These are phyloP conservation scores for Aspergillus sp. DNA, from an alignment of 2,329 filamentous ascomycete species.

Conservation along the genomic window DNA sequence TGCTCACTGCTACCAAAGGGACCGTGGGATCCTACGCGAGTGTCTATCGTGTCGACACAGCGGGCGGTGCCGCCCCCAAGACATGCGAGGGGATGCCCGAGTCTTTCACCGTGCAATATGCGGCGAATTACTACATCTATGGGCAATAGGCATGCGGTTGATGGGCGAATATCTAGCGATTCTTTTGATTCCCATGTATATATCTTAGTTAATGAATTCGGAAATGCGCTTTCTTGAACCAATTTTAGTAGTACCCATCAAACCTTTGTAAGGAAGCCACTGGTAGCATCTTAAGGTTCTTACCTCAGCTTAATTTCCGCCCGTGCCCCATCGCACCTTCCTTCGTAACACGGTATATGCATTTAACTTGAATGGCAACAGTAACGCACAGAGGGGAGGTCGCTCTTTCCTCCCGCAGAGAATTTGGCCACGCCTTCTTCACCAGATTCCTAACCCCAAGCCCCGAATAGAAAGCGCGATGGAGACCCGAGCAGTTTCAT, in stretches of 20 bases:
- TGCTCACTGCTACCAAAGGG: conserved; percentile 56
- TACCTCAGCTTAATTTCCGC: neutral
- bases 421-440: neutral
- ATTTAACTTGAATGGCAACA: neutral
- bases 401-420: neutral
- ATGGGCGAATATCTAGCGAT: neutral
- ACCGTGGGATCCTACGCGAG: conserved; percentile 67
- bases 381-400: neutral
- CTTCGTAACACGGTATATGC: neutral
- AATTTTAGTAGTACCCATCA: neutral
- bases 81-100: conserved; percentile 67
- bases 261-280: neutral
- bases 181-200: conserved; percentile 9
- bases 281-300: neutral
- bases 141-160: conserved; percentile 23
- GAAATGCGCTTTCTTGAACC: conserved; percentile 33
- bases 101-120: conserved; percentile 73
- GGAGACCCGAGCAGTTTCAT: neutral
- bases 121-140: conserved; percentile 73
- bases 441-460: neutral
- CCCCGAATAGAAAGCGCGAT: neutral
- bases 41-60: conserved; percentile 82
- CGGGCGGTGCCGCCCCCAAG: conserved; percentile 72
- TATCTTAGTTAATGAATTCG: conserved; percentile 1
- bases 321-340: neutral